Base-by-base conservation (phyloP, 2,329 filamentous ascomycete species). In the Apiospora sp. region DNA sequence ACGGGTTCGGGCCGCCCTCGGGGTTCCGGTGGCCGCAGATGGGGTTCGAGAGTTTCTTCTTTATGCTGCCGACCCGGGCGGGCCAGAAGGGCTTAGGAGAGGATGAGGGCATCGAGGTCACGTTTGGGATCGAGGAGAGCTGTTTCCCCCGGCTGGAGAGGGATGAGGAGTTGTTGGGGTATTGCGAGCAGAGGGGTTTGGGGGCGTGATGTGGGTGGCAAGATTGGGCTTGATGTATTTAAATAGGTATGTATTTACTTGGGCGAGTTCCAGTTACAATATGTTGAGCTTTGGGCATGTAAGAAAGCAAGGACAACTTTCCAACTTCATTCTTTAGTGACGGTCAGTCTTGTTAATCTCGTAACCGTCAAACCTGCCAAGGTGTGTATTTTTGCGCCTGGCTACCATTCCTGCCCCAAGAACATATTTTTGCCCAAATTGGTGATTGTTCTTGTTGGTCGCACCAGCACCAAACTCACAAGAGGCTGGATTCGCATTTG, bases 21-120 rank as follows among this genome's bases (percentile, higher is more conserved):
- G 48, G 46, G 27, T 70, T 70, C 12, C 68, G 68, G 22, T 70
- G 68, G 68, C 68, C 68, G 6, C 48, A 70, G 68, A 70, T 70
- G 68, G 68, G 48, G 16, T 70, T 70, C 54, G 68, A 70, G 48
- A 70, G 68, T 30, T 70, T 70, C 68, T 70, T 70, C 34, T 70
- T 70, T 34, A 70, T 58, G 68, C 27, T 70, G 68, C 68, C 68
- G 34, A 58, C 16, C 22, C 48, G 68, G 13, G 46, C 41, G 19
- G 67, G 67, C 16, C 14, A 13, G n/a, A 49, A 34, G 67, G 67
- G 43, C 3, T 13, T 16, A 10, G 44, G 46, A 10, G 27, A 34
- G 22, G 68, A 70, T 4, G 48, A 58, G 68, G 68, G 68, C n/a
- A 41, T 70, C 27, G 68, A 70, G 68, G 46, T 70, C 48, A 70